Conservation (phyloP, 192 early-diverging fungal species). For the Coemansia sp. region DNA sequence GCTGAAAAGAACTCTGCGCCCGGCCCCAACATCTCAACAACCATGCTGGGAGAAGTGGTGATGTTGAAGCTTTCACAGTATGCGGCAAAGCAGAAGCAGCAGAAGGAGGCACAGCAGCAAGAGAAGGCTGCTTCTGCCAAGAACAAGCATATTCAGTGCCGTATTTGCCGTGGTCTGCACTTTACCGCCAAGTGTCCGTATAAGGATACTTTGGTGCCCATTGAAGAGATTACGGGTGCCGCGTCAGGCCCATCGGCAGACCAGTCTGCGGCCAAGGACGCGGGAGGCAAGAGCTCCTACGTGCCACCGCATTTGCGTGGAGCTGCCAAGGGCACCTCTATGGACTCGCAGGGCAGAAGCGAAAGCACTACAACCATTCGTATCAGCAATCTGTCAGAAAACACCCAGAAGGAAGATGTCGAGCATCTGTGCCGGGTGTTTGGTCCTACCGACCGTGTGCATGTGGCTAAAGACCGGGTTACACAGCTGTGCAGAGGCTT, state of each 20-base stretch:
- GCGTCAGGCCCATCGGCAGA: constrained; percentile 5
- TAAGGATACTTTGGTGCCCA: constrained; percentile 87
- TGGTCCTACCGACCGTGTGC: constrained; percentile 79
- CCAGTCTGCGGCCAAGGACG: constrained; percentile 13
- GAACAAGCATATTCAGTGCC: constrained; percentile 85
- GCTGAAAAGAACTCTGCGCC: constrained; percentile 70
- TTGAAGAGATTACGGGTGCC: constrained; percentile 62
- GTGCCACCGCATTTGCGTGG: constrained; percentile 84
- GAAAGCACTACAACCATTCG: constrained; percentile 76
- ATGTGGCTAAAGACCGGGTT: constrained; percentile 81
- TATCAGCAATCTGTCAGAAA: constrained; percentile 95
- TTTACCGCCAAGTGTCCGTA: constrained; percentile 96
- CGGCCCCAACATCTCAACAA: constrained; percentile 87
- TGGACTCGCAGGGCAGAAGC: constrained; percentile 54
- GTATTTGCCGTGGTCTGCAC: constrained; percentile 95
- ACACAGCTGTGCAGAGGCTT: constrained; percentile 90
- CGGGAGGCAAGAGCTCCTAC: constrained; percentile 66
- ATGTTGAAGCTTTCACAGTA: constrained; percentile 75
- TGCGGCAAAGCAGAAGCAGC: constrained; percentile 55
- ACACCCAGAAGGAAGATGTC: constrained; percentile 85
- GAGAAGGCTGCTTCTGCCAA: constrained; percentile 60
- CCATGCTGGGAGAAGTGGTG: constrained; percentile 84
- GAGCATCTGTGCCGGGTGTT: constrained; percentile 84
- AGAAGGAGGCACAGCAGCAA: constrained; percentile 51
- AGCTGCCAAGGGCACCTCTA: constrained; percentile 37